Conservation (phyloP, 2,329 filamentous ascomycete genomes). For the Hypomyces perniciosus region DNA sequence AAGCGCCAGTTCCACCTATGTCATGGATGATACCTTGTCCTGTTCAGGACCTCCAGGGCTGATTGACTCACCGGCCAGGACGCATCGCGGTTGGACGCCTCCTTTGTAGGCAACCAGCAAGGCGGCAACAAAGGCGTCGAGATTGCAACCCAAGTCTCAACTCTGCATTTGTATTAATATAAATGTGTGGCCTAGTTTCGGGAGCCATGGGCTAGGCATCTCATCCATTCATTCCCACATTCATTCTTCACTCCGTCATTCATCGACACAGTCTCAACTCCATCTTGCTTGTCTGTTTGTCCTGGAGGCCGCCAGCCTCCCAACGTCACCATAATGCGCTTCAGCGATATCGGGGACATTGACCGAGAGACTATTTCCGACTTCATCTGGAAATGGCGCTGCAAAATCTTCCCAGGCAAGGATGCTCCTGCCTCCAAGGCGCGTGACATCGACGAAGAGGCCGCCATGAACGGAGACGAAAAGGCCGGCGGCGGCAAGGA, state of each 20-base stretch:
- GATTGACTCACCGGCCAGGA: slow-evolving; percentile 8
- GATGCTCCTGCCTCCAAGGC: slow-evolving; percentile 14
- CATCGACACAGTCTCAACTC: neutral
- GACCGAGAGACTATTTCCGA: slow-evolving; percentile 22
- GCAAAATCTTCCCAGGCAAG: slow-evolving; percentile 22
- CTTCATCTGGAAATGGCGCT: slow-evolving; percentile 26
- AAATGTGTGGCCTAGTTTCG: neutral
- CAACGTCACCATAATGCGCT: neutral
- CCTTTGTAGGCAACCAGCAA: slow-evolving; percentile 6
- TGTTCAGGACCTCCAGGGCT: neutral
- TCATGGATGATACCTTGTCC: too few relatives aligned
- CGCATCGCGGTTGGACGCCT: slow-evolving; percentile 9
- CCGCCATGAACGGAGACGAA: slow-evolving; percentile 4
- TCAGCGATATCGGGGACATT: slow-evolving; percentile 7
- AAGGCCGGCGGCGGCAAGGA: slow-evolving; percentile 16
- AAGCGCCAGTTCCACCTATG: too few relatives aligned
- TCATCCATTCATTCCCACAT: too few relatives aligned
- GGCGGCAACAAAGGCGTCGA: neutral
- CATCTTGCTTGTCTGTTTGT: neutral
- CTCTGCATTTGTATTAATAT: neutral
- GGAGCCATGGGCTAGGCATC: too few relatives aligned
- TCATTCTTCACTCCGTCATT: too few relatives aligned
- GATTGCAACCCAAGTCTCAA: neutral
- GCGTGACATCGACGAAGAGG: slow-evolving; percentile 14
- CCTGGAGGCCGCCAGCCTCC: neutral